A percentile compares a stretch with the other conserved stretches of the same genome.
phyloP scores from a whole-genome alignment of 1,284 basidiomycete species.

The Trichosporon ovoides region DNA sequence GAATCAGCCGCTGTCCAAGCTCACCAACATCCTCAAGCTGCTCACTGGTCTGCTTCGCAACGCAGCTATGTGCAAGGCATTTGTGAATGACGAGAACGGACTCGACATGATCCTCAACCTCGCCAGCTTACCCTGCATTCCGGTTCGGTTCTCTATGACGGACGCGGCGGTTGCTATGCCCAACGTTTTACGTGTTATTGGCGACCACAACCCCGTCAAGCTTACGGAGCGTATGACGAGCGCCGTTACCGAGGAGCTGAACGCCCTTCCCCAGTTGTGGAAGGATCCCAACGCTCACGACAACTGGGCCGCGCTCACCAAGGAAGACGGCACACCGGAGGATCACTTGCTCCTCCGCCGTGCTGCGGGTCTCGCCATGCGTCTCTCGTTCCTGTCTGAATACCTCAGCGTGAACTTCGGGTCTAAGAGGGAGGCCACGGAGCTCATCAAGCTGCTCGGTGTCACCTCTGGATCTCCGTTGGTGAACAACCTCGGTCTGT shows the following conservation, averaged over 20 bases:
- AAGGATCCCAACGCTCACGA: constrained; percentile 52
- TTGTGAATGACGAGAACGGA: constrained; percentile 65
- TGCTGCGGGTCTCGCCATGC: constrained; percentile 54
- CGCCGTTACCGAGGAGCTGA: constrained; percentile 66
- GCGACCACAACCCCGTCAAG: constrained; percentile 74
- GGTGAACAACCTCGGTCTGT: constrained; percentile 66
- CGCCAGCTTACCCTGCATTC: constrained; percentile 77
- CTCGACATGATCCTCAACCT: constrained; percentile 70
- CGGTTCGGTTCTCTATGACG: constrained; percentile 83
- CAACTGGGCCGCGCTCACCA: constrained; percentile 52
- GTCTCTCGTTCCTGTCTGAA: constrained; percentile 62
- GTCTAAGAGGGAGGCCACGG: constrained; percentile 59
- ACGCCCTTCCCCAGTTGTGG: constrained; percentile 70
- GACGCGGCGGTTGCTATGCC: constrained; percentile 73
- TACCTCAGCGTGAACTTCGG: constrained; percentile 56
- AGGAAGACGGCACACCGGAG: constrained; percentile 16
- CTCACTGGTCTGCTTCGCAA: constrained; percentile 15
- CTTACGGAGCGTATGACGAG: constrained; percentile 68
- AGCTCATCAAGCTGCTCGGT: constrained; percentile 71
- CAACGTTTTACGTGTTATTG: constrained; percentile 79
- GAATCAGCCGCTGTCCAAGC: constrained; percentile 23
- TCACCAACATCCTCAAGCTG: constrained; percentile 28
- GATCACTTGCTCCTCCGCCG: constrained; percentile 12
- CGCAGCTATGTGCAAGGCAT: constrained; percentile 75
- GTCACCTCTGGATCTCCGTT: constrained; percentile 60